Base-by-base conservation (phyloP, 1,284 basidiomycete species). In the Boletus austroedulis region DNA sequence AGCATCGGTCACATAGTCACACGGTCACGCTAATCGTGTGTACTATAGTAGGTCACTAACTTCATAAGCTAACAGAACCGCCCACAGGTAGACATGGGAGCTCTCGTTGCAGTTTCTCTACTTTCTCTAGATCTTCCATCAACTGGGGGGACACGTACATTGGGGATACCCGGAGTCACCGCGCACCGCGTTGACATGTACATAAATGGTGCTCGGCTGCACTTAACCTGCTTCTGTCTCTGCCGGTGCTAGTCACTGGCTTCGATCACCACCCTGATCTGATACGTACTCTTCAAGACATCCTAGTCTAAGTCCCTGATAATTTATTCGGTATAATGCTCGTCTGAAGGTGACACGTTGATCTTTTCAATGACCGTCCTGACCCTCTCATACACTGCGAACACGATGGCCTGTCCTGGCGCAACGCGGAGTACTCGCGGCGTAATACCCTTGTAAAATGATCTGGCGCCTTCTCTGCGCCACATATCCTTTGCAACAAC, bases 371-470 rank as follows among this genome's bases (percentile, higher is more conserved):
- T 89, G 36, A 82, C 57, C 66, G 71, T 76, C 72, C 89, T 86
- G 60, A 95, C 87, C 55, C 88, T 82, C 78, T 97, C 94, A 69
- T 96, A 96, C 31, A 96, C 94, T 43, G 92, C 90, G 67, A 94
- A 94, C 40, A 94, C 92, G 62, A 94, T 87, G 6, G 92, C 92
- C 74, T 95, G 90, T 2, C 95, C 95, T 12, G 97, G 96, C 2
- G 97, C 97, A 49, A 99, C 96, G 65, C 97, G 87, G 64, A 98
- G 80, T 43, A 99, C 95, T 56, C 97, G 85, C 45, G 97, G 96
- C 3, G 95, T 98, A 75, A 99, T 98, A 52, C 96, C 94, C 78
- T 95, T 95, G 79, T 96, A 98, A 77, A 98, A 98, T 56, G 95
- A 95, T 53, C 78, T 78, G 21, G 89, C 78, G 36, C 95, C 96